phyloP scores from a whole-genome alignment of 106 monocot species.

The Dendrobium nobile region DNA sequence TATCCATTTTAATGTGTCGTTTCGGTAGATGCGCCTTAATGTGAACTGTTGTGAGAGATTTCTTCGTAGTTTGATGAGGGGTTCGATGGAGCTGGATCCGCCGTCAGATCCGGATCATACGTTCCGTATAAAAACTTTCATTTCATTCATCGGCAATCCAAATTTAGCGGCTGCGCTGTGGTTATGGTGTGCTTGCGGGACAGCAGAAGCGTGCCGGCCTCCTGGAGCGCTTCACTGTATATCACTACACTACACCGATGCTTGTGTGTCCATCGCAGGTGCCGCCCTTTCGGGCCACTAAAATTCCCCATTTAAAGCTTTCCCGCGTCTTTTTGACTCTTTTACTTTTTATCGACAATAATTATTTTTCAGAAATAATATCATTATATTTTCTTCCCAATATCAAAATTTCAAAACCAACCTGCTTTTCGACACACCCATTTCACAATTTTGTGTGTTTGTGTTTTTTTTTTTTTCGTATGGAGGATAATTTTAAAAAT shows the following conservation, averaged over 20 bases:
- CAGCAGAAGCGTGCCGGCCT: not conserved
- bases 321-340: constrained; percentile 6
- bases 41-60: too few species aligned
- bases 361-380: not conserved
- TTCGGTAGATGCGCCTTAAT: too few species aligned
- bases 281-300: not conserved
- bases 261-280: not conserved
- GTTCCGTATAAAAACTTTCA: not conserved
- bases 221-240: not conserved
- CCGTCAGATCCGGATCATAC: constrained; percentile 2
- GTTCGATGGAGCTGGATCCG: not conserved
- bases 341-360: too few species aligned
- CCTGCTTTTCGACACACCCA: too few species aligned
- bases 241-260: not conserved
- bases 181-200: constrained; percentile 1
- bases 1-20: too few species aligned
- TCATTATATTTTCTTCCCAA: too few species aligned
- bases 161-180: not conserved
- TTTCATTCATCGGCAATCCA: not conserved
- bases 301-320: not conserved
- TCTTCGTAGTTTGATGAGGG: not conserved
- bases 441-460: too few species aligned
- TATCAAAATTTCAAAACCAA: too few species aligned
- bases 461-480: too few species aligned
- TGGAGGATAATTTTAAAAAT: too few species aligned